phyloP scores from a whole-genome alignment of 352 stramenopile genomes.

The Globisporangium abappressorium region DNA sequence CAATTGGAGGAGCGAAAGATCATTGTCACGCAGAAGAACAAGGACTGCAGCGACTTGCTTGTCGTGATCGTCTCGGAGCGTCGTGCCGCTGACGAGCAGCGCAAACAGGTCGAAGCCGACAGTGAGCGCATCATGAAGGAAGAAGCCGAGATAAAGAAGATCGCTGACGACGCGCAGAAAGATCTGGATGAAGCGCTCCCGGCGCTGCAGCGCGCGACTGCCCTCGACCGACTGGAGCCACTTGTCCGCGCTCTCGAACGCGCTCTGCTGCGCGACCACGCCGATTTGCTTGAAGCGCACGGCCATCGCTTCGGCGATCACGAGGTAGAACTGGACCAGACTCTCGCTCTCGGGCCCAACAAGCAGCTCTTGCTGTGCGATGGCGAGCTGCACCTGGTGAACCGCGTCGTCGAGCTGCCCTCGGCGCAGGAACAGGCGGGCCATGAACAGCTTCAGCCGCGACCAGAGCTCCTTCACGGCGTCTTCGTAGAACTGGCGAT shows the following conservation, averaged over 20 bases:
- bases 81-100: conserved; percentile 93
- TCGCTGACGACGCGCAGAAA: conserved; percentile 93
- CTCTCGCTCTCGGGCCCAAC: conserved; percentile 20
- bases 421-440: conserved; percentile 45
- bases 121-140: conserved; percentile 90
- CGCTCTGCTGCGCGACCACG: conserved; percentile 41
- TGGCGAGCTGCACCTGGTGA: conserved; percentile 40
- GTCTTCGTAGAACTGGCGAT: conserved; percentile 15
- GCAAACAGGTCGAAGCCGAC: conserved; percentile 93
- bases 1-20: conserved; percentile 88
- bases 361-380: conserved; percentile 41
- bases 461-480: conserved; percentile 31
- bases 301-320: conserved; percentile 45
- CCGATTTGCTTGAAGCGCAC: conserved; percentile 53
- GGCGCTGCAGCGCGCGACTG: conserved; percentile 74
- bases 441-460: conserved; percentile 48
- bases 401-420: conserved; percentile 60
- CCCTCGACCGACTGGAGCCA: conserved; percentile 58
- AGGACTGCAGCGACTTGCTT: conserved; percentile 94
- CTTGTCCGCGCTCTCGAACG: conserved; percentile 37
- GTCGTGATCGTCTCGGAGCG: conserved; percentile 93
- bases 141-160: conserved; percentile 91
- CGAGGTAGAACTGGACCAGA: conserved; percentile 57
- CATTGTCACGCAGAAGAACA: conserved; percentile 89
- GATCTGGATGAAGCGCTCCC: conserved; percentile 94